Base-by-base conservation (phyloP, 345 rosid genomes). In the Pseudoturritis turrita region DNA sequence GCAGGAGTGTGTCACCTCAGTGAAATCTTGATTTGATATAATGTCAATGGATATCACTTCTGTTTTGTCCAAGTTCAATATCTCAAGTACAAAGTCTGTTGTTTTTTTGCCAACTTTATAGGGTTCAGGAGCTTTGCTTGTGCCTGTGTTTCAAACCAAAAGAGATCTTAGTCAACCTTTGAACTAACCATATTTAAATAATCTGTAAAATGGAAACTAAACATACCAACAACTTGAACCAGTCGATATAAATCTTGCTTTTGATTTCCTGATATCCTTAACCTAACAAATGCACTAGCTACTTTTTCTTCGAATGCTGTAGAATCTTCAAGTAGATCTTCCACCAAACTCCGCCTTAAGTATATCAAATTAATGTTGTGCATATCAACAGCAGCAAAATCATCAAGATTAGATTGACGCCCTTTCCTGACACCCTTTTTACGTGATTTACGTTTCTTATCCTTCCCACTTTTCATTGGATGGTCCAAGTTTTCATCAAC, bases 191-290 rank as follows among this genome's bases (percentile, higher is more conserved):
- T 7, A 54, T 39, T 21, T 2, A 39, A 62, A 29, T 29, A 28
- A 47, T 39, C 66, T 56, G 25, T 29, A 43, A 74, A 59, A 69
- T 7, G 36, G 40, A 45, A 61, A 52, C 26, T 19, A 78, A 62
- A 50, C 77, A 81, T 84, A 96, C 99, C 99, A 63, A 89, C 82
- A 85, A 96, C 88, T 74, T 91, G 98, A 63, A 92, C 98, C 60
- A 96, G 89, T 81, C 99, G 89, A 79, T 96, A 96, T 74, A 96
- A 64, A 82, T 96, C 98, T 84, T 92, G 99, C 88, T 92, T 96
- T 82, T 88, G 97, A 75, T 77, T 89, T 41, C 99, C 98, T 62
- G 96, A 84, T 75, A 96, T 92, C 81, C 98, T 86, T 67, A 96
- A 80, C 80, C 98, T 85, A 78, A 84, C 99, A 90, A 90, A 96